Evolutionary conservation across 257 asterid species (phyloP).

Genomic region (Salvia rosmarinus): DNA sequence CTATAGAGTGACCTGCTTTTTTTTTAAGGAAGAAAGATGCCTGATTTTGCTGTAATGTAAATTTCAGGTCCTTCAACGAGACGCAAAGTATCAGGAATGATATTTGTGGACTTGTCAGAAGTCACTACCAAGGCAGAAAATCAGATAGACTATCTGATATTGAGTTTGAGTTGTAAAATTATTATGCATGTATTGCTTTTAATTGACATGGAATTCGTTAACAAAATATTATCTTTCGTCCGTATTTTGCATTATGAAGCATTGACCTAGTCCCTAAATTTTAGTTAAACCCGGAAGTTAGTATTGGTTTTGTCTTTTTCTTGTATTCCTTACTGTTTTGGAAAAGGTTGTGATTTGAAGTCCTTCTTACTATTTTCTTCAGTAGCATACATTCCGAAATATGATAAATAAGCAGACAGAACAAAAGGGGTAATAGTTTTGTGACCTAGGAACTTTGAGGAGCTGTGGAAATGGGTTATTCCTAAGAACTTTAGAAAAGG

Average conservation of each 20-base stretch:
- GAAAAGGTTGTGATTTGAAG: conserved; percentile 10
- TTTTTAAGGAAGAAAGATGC: conserved; percentile 9
- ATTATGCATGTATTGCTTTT: conserved; percentile 16
- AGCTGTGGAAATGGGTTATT: neutral
- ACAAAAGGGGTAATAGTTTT: neutral
- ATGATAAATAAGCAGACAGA: conserved; percentile 4
- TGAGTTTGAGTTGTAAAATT: conserved; percentile 53
- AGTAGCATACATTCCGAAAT: neutral
- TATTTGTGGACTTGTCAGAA: conserved; percentile 20
- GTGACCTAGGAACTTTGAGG: conserved; percentile 9
- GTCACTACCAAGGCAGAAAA: conserved; percentile 23
- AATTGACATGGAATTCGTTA: conserved; percentile 18
- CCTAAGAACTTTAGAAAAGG: conserved; percentile 2
- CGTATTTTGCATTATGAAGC: neutral
- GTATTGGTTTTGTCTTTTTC: neutral
- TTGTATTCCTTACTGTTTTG: neutral
- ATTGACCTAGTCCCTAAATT: neutral
- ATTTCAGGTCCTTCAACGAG: conserved; percentile 43
- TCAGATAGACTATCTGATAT: conserved; percentile 49
- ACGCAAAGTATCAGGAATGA: conserved; percentile 20
- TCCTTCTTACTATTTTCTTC: neutral
- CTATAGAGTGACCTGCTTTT: conserved; percentile 3
- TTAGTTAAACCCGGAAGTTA: conserved; percentile 9
- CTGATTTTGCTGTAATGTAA: conserved; percentile 5
- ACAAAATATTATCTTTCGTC: neutral